Percentiles rank a stretch among this genome's conserved stretches.
phyloP scores from a whole-genome alignment of 2,329 filamentous ascomycete genomes.

The Alternaria infectoria region DNA sequence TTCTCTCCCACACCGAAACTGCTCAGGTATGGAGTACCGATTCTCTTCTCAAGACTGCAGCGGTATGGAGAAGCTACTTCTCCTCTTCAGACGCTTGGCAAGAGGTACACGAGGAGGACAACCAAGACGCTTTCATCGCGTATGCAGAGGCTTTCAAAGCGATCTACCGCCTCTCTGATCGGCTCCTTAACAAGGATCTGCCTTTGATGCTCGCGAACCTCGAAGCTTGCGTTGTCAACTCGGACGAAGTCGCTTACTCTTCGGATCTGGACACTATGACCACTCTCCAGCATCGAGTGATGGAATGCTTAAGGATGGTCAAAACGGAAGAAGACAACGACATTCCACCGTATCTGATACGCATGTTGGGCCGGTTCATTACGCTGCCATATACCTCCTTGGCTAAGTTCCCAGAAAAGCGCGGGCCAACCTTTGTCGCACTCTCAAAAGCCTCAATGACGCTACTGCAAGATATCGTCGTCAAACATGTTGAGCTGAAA shows the following conservation, averaged over 20 bases:
- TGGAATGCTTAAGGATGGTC: constrained; percentile 72
- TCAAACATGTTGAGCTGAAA: constrained; percentile 65
- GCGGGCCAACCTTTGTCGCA: constrained; percentile 82
- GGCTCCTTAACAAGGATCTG: constrained; percentile 66
- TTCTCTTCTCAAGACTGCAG: constrained; percentile 42
- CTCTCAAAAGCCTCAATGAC: constrained; percentile 83
- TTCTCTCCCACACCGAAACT: constrained; percentile 45
- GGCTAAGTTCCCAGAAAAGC: constrained; percentile 26
- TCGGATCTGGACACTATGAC: constrained; percentile 77
- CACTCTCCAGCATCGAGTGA: constrained; percentile 71
- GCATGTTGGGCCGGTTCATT: constrained; percentile 72
- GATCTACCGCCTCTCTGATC: constrained; percentile 76
- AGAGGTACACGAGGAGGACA: constrained; percentile 49
- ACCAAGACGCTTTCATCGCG: constrained; percentile 83
- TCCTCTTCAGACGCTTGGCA: constrained; percentile 31
- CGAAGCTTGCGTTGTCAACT: constrained; percentile 72
- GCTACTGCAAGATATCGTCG: constrained; percentile 67
- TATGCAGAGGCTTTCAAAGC: constrained; percentile 79
- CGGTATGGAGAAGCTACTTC: constrained; percentile 45
- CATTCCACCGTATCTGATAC: constrained; percentile 71
- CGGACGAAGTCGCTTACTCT: constrained; percentile 70
- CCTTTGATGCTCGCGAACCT: constrained; percentile 74
- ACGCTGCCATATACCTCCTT: constrained; percentile 67
- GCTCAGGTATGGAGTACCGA: constrained; percentile 26
- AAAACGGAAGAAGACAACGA: constrained; percentile 70